Percentiles rank a stretch among this genome's conserved stretches.
Evolutionary conservation across 2,329 filamentous ascomycete species (phyloP).

Genomic region (Alternaria ventricosa): DNA sequence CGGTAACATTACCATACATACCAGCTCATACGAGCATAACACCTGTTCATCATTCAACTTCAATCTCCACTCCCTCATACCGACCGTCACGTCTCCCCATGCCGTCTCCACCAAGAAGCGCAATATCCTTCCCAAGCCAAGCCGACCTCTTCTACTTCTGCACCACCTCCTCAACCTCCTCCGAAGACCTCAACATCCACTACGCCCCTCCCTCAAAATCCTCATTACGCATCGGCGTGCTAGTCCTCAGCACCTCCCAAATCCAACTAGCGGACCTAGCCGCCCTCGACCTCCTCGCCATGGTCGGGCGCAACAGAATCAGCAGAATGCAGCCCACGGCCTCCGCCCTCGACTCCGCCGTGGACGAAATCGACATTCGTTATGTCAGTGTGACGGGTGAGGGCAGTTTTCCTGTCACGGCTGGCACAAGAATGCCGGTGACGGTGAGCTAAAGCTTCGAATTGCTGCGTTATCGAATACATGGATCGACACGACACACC

Average conservation of each 20-base stretch:
- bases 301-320: constrained; percentile 39
- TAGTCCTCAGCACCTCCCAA: constrained; percentile 37
- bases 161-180: constrained; percentile 43
- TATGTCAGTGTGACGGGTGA: constrained; percentile 48
- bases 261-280: constrained; percentile 44
- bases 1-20: constrained; percentile 12
- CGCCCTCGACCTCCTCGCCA: constrained; percentile 42
- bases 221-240: constrained; percentile 42
- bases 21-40: not conserved
- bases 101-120: constrained; percentile 43
- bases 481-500: constrained; percentile 16
- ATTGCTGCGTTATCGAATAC: constrained; percentile 30
- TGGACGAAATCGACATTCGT: constrained; percentile 47
- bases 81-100: constrained; percentile 23
- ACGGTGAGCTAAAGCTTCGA: constrained; percentile 46
- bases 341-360: constrained; percentile 35
- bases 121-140: constrained; percentile 42
- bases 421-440: constrained; percentile 45
- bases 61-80: not conserved
- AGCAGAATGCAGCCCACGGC: constrained; percentile 31
- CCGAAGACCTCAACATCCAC: constrained; percentile 42
- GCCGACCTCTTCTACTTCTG: constrained; percentile 48
- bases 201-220: constrained; percentile 44
- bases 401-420: constrained; percentile 45
- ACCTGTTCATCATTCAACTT: not conserved